Conservation (phyloP, 176 grass and related monocot genomes). For the Bolboschoenus planiculmis region DNA sequence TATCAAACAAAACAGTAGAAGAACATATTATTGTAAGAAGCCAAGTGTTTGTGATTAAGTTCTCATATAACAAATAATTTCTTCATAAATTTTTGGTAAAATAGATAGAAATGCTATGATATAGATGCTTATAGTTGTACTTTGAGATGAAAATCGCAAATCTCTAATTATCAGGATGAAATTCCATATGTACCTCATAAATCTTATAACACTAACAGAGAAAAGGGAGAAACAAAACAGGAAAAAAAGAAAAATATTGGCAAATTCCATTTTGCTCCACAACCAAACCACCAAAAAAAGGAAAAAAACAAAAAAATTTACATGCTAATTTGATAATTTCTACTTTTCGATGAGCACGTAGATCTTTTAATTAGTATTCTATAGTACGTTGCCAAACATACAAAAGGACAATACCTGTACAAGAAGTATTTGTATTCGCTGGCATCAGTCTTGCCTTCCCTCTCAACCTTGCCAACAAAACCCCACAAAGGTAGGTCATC, state of each 20-base stretch:
- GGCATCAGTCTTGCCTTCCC: conserved; percentile 32
- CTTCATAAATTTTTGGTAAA: not conserved
- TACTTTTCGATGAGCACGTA: not conserved
- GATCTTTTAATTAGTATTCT: not conserved
- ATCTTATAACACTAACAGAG: not conserved
- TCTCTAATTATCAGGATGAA: not conserved
- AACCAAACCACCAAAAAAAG: too few relatives aligned
- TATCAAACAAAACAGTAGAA: not conserved
- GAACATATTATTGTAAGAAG: not conserved
- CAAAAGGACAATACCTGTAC: conserved; percentile 12
- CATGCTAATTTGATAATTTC: not conserved
- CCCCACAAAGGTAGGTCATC: conserved; percentile 95
- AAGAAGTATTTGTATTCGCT: conserved; percentile 26
- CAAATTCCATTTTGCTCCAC: too few relatives aligned
- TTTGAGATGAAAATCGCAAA: not conserved
- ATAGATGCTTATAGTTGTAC: not conserved
- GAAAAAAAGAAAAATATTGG: too few relatives aligned
- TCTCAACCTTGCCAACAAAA: conserved; percentile 83
- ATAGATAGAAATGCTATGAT: not conserved
- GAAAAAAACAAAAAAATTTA: not conserved
- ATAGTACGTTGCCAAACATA: not conserved
- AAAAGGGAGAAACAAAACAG: not conserved
- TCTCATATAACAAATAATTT: not conserved
- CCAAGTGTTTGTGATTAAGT: not conserved
- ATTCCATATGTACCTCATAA: not conserved